Evolutionary conservation across 352 stramenopile genomes (phyloP), one percentile per base, ranked within the genome.

Genomic region (Globisporangium echinulatum): DNA sequence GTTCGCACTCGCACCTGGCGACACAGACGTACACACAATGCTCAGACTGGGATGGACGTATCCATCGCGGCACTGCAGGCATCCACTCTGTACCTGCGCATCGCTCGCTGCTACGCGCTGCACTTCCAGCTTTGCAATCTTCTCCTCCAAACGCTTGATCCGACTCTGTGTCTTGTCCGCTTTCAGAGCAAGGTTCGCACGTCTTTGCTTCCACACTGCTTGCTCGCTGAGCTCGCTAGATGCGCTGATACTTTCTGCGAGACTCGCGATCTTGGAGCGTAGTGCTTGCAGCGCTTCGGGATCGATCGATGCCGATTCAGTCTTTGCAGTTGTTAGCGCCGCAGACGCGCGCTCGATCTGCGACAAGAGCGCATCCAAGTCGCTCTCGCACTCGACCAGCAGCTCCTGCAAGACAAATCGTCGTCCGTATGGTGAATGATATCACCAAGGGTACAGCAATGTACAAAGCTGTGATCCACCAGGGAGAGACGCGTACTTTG

Each of bases 91-190:
- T 5, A 54, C 50, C 50, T 54, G 50, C 37, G 50, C 11, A 10
- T 39, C 15, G 6, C 38, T 58, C 19, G 25, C 9, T n/a, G 19
- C 11, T n/a, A n/a, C 11, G 19, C 14, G 39, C 19, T 58, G 39
- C 36, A n/a, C 19, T 10, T 49, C 4, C 3, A 50, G 43, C 19
- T 58, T 37, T 39, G 39, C 19, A 37, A 50, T 50, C 53, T n/a
- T 58, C 43, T 58, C 17, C 17, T 58, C 43, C 13, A 43, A 11
- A 5, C n/a, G 48, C 39, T 37, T 43, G n/a, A 50, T 58, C 15
- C 25, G 43, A 17, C 15, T 50, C 9, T 51, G 17, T 6, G n/a
- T 25, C 36, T 50, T 58, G 7, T 6, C 37, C 36, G n/a, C 43
- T 39, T 49, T 33, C 13, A 10, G 25, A 10, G 53, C 25, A 40